These are phyloP conservation scores for Centaurea solstitialis DNA, from an alignment of 129 eudicot species.

Conservation along the genomic window DNA sequence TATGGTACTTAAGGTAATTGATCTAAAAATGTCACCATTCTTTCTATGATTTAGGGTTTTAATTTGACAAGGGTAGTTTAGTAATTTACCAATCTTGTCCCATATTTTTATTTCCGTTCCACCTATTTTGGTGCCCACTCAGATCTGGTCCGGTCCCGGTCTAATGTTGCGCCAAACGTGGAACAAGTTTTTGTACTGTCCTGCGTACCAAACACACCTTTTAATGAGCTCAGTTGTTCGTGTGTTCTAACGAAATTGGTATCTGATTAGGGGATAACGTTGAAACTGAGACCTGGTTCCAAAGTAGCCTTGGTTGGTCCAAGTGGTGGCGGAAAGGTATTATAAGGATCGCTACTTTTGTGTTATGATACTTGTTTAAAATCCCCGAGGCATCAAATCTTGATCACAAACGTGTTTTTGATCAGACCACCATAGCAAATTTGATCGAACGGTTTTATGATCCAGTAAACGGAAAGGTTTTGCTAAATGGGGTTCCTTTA, in stretches of 20 bases:
- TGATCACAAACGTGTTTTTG: background rate
- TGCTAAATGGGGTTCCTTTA: slow-evolving; percentile 48
- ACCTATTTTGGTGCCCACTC: background rate
- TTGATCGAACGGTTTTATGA: slow-evolving; percentile 55
- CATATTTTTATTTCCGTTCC: background rate
- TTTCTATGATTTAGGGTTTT: background rate
- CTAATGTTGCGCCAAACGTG: background rate
- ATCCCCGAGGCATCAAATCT: background rate
- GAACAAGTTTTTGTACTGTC: background rate
- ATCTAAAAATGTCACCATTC: background rate
- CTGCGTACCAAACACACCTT: too few relatives aligned
- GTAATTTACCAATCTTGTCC: background rate
- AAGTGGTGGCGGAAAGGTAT: slow-evolving; percentile 61
- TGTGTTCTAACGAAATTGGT: slow-evolving; percentile 14
- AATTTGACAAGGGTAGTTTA: background rate
- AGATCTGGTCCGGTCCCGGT: background rate
- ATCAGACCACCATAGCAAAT: slow-evolving; percentile 54
- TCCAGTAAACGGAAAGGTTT: slow-evolving; percentile 46
- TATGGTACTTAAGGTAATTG: slow-evolving; percentile 56
- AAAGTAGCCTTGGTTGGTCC: slow-evolving; percentile 57
- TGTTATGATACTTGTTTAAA: background rate
- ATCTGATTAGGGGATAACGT: slow-evolving; percentile 40
- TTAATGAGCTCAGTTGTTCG: background rate
- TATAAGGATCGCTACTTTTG: background rate
- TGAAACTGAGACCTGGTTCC: slow-evolving; percentile 51